Percentiles rank a stretch among this genome's conserved stretches.
These are phyloP conservation scores for Bretschneidera sinensis DNA, from an alignment of 345 rosid genomes.

Conservation along the genomic window DNA sequence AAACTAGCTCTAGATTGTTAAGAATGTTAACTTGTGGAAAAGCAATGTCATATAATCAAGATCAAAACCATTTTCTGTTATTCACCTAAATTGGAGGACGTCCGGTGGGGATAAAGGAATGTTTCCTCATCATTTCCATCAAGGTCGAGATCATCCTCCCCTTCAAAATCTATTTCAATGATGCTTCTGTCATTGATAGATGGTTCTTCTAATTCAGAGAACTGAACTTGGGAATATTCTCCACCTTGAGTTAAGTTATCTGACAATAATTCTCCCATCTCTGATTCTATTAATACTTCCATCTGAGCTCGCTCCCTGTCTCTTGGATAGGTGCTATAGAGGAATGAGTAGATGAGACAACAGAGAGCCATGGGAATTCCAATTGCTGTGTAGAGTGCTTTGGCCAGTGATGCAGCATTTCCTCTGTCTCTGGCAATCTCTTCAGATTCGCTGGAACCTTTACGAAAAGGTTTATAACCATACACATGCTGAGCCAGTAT, in stretches of 20 bases:
- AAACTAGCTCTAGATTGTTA: not conserved
- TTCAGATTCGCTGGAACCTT: constrained; percentile 37
- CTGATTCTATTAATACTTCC: constrained; percentile 70
- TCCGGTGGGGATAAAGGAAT: constrained; percentile 34
- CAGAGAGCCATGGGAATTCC: constrained; percentile 78
- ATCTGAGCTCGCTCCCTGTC: constrained; percentile 74
- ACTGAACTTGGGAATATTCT: constrained; percentile 17
- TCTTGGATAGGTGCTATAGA: constrained; percentile 69
- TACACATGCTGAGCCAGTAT: constrained; percentile 74
- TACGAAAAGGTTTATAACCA: constrained; percentile 64
- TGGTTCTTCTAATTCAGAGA: constrained; percentile 12
- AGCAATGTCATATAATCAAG: not conserved
- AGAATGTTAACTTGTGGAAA: not conserved
- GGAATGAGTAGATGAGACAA: constrained; percentile 70
- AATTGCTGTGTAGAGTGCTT: constrained; percentile 70
- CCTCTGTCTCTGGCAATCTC: constrained; percentile 61
- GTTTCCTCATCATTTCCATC: constrained; percentile 38
- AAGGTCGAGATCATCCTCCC: constrained; percentile 23
- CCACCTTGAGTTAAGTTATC: constrained; percentile 19
- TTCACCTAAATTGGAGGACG: constrained; percentile 33
- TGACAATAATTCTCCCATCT: constrained; percentile 53
- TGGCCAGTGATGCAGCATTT: constrained; percentile 74
- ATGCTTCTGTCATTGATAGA: constrained; percentile 25
- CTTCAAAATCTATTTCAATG: constrained; percentile 27
- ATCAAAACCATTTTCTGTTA: not conserved